These are phyloP conservation scores for Yamadazyma takamatsuzukensis DNA, from an alignment of 805 yeast genomes.

Conservation along the genomic window DNA sequence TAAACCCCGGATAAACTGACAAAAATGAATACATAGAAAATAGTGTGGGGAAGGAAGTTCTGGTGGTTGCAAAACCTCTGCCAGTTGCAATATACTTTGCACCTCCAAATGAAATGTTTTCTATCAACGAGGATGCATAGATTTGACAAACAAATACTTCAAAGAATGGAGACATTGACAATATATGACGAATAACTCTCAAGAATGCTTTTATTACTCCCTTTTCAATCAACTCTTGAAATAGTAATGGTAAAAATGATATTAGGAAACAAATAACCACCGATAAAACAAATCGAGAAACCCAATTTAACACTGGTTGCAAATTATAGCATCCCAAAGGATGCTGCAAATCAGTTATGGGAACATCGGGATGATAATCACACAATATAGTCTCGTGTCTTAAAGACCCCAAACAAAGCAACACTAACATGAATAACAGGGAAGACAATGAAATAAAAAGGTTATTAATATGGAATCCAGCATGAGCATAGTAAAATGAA, in stretches of 20 bases:
- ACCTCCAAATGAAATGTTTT: constrained; percentile 84
- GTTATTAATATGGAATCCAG: constrained; percentile 93
- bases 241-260: constrained; percentile 80
- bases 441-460: constrained; percentile 82
- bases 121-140: constrained; percentile 72
- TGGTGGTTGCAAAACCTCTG: constrained; percentile 85
- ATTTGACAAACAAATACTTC: constrained; percentile 95
- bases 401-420: constrained; percentile 77
- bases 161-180: constrained; percentile 83
- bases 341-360: constrained; percentile 65
- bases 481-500: constrained; percentile 94
- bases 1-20: constrained; percentile 76
- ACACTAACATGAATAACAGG: constrained; percentile 78
- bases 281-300: constrained; percentile 80
- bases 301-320: constrained; percentile 87
- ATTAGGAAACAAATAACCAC: constrained; percentile 91
- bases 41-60: constrained; percentile 66
- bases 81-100: constrained; percentile 93
- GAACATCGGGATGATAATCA: constrained; percentile 58
- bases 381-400: constrained; percentile 71
- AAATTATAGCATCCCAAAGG: constrained; percentile 87
- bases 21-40: constrained; percentile 74
- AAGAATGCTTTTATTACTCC: constrained; percentile 73
- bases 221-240: constrained; percentile 85
- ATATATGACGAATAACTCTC: constrained; percentile 70